Conservation (phyloP, 2,329 filamentous ascomycete species). For the Exophiala sp. region DNA sequence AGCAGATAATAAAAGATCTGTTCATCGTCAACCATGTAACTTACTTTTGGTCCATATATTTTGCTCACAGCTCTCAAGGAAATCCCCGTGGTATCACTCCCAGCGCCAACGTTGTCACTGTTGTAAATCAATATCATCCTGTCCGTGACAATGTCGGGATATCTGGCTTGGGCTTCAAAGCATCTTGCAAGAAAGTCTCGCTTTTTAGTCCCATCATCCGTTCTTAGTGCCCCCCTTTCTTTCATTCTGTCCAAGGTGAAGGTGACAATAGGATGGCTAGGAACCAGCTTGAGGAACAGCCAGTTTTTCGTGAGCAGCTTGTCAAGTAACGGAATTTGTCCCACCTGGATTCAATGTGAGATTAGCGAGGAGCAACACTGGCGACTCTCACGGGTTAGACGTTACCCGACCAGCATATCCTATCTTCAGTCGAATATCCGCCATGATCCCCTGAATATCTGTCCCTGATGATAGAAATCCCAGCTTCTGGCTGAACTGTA, state of each 20-base stretch:
- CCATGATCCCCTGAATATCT: slow-evolving; percentile 21
- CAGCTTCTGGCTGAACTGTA: slow-evolving; percentile 33
- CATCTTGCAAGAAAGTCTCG: slow-evolving; percentile 17
- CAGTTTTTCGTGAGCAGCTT: slow-evolving; percentile 23
- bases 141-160: slow-evolving; percentile 17
- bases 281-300: slow-evolving; percentile 57
- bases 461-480: slow-evolving; percentile 20
- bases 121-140: slow-evolving; percentile 14
- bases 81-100: slow-evolving; percentile 24
- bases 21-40: background rate
- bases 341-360: slow-evolving; percentile 1
- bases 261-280: slow-evolving; percentile 63
- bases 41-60: background rate
- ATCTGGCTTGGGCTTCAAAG: slow-evolving; percentile 18
- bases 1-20: slow-evolving; percentile 40
- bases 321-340: slow-evolving; percentile 25
- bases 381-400: too few relatives aligned
- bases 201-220: background rate
- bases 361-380: background rate
- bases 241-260: slow-evolving; percentile 64
- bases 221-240: slow-evolving; percentile 48
- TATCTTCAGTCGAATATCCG: slow-evolving; percentile 27
- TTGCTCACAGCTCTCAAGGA: slow-evolving; percentile 14
- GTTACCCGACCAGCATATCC: slow-evolving; percentile 13
- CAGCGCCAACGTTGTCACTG: slow-evolving; percentile 21